Evolutionary conservation across 1,139 yeast genomes (phyloP).

Genomic region (Hansenula sp.): DNA sequence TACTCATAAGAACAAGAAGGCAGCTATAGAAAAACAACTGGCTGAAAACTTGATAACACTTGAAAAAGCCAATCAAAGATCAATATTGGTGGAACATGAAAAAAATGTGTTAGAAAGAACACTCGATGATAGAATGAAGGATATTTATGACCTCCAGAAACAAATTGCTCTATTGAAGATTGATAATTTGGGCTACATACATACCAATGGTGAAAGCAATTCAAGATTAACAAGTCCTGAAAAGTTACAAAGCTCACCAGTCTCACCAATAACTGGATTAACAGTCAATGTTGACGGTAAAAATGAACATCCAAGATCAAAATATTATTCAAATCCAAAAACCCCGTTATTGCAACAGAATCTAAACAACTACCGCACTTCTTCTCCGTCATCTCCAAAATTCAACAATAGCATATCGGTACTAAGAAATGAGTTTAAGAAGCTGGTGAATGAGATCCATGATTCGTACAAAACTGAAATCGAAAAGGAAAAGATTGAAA

Average conservation of each 20-base stretch:
- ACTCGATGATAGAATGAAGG: conserved; percentile 39
- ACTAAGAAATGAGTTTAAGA: conserved; percentile 67
- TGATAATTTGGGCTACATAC: conserved; percentile 33
- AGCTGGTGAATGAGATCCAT: conserved; percentile 60
- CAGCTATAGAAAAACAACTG: conserved; percentile 42
- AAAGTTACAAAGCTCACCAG: conserved; percentile 10
- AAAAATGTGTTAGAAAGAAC: conserved; percentile 27
- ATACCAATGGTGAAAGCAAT: conserved; percentile 3
- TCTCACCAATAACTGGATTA: conserved; percentile 30
- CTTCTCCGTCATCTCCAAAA: conserved; percentile 17
- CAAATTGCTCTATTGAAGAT: conserved; percentile 46
- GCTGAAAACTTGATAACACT: conserved; percentile 27
- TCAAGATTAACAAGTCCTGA: conserved; percentile 12
- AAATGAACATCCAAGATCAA: neutral
- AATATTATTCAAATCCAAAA: conserved; percentile 12
- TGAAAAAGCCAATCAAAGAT: conserved; percentile 28
- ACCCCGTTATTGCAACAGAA: conserved; percentile 19
- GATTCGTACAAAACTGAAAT: conserved; percentile 57
- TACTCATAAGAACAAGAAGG: conserved; percentile 43
- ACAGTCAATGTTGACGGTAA: conserved; percentile 12
- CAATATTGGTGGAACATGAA: conserved; percentile 29
- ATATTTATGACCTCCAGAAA: conserved; percentile 41
- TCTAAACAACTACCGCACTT: conserved; percentile 3
- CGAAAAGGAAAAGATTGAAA: conserved; percentile 51
- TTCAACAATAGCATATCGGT: conserved; percentile 30